Conservation (phyloP, 257 asterid genomes). For the Nicotiana obtusifolia region DNA sequence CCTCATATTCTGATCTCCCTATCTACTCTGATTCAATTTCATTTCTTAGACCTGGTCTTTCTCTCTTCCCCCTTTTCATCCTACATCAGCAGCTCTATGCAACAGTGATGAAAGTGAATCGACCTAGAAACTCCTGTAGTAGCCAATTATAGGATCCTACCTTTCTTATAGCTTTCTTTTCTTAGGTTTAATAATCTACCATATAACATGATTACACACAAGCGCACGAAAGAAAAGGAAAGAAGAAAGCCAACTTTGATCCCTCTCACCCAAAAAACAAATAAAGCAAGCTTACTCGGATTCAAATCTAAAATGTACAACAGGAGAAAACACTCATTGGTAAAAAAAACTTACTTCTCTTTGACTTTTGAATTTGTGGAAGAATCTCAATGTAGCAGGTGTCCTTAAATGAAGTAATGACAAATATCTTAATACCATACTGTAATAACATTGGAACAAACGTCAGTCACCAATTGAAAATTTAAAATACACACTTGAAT, state of each 20-base stretch:
- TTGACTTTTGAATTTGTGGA: slow-evolving; percentile 62
- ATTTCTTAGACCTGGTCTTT: background rate
- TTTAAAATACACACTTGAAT: background rate
- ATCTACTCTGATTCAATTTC: background rate
- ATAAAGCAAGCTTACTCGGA: background rate
- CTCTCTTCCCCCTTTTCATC: background rate
- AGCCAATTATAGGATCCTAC: background rate
- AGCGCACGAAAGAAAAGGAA: background rate
- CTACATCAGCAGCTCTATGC: background rate
- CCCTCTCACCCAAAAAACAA: background rate
- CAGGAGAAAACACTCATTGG: background rate
- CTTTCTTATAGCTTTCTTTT: background rate
- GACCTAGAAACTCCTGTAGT: background rate
- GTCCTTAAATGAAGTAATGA: slow-evolving; percentile 85
- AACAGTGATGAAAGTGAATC: background rate
- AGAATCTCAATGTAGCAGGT: slow-evolving; percentile 92
- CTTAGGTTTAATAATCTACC: background rate
- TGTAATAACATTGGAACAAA: slow-evolving; percentile 19
- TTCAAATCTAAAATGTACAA: background rate
- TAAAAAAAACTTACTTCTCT: slow-evolving; percentile 50
- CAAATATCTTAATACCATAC: slow-evolving; percentile 80
- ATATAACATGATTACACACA: background rate
- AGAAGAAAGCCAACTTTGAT: background rate
- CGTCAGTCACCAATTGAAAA: background rate
- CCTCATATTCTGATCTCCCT: background rate